Evolutionary conservation across 1,284 basidiomycete genomes (phyloP), one percentile per base, ranked within the genome.

Genomic region (Boletus albobrunnescens): DNA sequence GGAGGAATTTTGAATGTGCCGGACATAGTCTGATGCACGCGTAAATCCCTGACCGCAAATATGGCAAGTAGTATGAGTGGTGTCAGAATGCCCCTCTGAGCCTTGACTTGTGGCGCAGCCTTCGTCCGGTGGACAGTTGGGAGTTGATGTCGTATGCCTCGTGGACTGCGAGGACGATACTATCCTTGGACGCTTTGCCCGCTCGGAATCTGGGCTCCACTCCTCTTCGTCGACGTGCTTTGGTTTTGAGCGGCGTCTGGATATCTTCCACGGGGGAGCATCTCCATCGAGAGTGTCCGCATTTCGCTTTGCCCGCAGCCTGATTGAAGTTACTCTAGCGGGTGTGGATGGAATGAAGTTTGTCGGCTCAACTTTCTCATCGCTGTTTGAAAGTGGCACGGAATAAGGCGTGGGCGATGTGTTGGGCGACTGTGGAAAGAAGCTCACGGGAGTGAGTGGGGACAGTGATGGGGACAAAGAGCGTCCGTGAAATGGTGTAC

Each of bases 141-240:
- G 16, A 11, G 6, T 3, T 5, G 23, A 24, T 4, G 37, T 1
- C 3, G 4, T 2, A 12, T 41, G 39, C 13, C 37, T 22, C 11
- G 42, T 23, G 3, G 39, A 32, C 5, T 38, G 31, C 3, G 28
- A 41, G 14, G 38, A 35, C 0, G 41, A 27, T 3, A 9, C 26
- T 3, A 14, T 4, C n/a, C 36, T 51, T 3, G 24, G n/a, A 30
- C 46, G 54, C 36, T 48, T 62, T 4, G 31, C 24, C 6, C 52
- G 54, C 33, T 36, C 44, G 14, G n/a, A 23, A 1, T 1, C 30
- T 0, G 63, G 63, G 2, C 10, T 48, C 61, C 61, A 61, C n/a
- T 61, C 60, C 2, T 60, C 59, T 2, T 65, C 59, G 9, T 61
- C 63, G n/a, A 28, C 16, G 11, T 52, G 45, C 38, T 44, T 59